A percentile compares a stretch with the other conserved stretches of the same genome.
Conservation (phyloP, 2,329 filamentous ascomycete genomes). For the Rhynchosporium graminicola region DNA sequence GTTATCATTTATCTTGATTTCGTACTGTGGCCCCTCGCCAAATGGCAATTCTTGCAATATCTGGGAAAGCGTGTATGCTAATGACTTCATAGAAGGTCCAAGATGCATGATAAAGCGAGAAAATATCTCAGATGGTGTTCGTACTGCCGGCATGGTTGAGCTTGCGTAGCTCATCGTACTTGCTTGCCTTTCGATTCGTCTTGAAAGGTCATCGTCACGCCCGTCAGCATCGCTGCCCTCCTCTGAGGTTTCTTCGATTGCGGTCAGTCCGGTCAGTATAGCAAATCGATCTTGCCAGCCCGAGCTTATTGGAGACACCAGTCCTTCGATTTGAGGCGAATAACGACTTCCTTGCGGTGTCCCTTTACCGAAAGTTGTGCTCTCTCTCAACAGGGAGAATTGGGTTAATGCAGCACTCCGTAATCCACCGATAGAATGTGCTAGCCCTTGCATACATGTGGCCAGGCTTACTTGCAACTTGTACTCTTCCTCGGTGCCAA, state of each 20-base stretch:
- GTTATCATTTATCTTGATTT: constrained; percentile 75
- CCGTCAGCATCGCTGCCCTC: constrained; percentile 55
- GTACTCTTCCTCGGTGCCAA: constrained; percentile 79
- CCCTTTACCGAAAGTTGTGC: constrained; percentile 22
- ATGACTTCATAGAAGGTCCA: constrained; percentile 92
- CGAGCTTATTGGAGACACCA: neutral
- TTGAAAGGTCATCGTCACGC: constrained; percentile 4
- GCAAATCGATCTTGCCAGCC: constrained; percentile 48
- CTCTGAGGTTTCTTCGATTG: constrained; percentile 64
- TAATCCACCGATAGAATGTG: constrained; percentile 87
- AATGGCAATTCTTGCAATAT: constrained; percentile 89
- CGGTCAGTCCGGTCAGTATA: constrained; percentile 56
- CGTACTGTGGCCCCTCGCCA: constrained; percentile 63
- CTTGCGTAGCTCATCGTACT: constrained; percentile 31
- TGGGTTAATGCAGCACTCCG: constrained; percentile 88
- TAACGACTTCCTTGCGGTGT: constrained; percentile 25
- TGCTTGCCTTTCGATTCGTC: constrained; percentile 26
- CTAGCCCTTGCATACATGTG: constrained; percentile 79
- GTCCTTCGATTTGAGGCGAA: constrained; percentile 18
- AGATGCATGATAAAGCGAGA: constrained; percentile 84
- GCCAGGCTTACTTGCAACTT: constrained; percentile 76
- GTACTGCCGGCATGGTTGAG: constrained; percentile 46
- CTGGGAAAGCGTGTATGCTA: constrained; percentile 88
- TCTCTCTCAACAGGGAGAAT: constrained; percentile 77
- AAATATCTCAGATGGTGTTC: constrained; percentile 80